Base-by-base conservation (phyloP, 192 early-diverging fungal species). In the Coemansia erecta region DNA sequence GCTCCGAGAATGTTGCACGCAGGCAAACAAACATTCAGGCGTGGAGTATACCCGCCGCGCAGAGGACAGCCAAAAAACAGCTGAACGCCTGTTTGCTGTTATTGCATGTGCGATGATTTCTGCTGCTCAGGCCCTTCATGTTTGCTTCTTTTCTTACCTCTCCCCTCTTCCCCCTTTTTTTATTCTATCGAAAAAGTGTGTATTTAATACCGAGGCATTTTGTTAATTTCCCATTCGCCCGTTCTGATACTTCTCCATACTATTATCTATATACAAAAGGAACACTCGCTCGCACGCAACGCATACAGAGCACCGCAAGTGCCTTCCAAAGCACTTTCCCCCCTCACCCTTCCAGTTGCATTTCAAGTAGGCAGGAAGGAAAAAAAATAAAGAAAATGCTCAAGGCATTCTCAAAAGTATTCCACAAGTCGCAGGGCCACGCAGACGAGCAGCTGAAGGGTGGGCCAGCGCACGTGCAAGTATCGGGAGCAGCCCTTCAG, bases 381-480 rank as follows among this genome's bases (percentile, higher is more conserved):
- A 31, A 44, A 5, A 44, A 44, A 40, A 57, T 43, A n/a, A n/a
- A n/a, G n/a, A 53, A 28, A 54, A 76, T 77, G 73, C 73, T 77
- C 41, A 77, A 77, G 60, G 73, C 73, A 56, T 70, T 77, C 53
- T 77, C 73, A 47, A 70, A 70, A 23, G 73, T 77, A n/a, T 77
- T 77, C 56, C 73, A 77, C 61, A 77, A 77, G 56, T 28, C 66
- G 67, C 63, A 66, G 22, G 67, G 63, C 26, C 48, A 56, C 21
- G 51, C 56, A 4, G 67, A 66, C 55, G 67, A 77, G 59, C 54
- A 40, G 47, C 52, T 49, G 22, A 47, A 28, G 22, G 49, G 45
- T 15, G 42, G 60, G 41, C 24, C 53, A 14, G 31, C 53, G 39
- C 35, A 40, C 23, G 39, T 8, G 24, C 56, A 46, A 23, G 56